phyloP scores from a whole-genome alignment of 2,329 filamentous ascomycete genomes.

The Aspergillus hortae region DNA sequence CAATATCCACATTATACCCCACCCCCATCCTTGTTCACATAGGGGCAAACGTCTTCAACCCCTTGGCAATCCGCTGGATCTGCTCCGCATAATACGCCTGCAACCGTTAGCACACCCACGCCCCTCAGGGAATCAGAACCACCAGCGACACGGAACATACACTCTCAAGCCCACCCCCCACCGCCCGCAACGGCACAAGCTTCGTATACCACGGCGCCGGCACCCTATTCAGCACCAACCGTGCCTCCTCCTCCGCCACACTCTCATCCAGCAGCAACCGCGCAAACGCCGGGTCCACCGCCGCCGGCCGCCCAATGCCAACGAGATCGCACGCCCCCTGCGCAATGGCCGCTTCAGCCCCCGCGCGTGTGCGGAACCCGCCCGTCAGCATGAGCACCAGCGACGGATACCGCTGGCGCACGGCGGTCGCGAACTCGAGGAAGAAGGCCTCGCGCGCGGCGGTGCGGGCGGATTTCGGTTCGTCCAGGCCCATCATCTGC shows the following conservation, averaged over 20 bases:
- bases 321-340: slow-evolving; percentile 49
- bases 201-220: slow-evolving; percentile 20
- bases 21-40: neutral
- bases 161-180: slow-evolving; percentile 29
- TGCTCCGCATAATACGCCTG: slow-evolving; percentile 25
- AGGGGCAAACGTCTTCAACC: slow-evolving; percentile 16
- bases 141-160: slow-evolving; percentile 17
- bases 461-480: slow-evolving; percentile 40
- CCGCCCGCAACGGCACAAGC: slow-evolving; percentile 21
- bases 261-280: slow-evolving; percentile 28
- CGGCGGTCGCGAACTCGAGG: slow-evolving; percentile 59
- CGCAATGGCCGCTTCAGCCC: slow-evolving; percentile 48
- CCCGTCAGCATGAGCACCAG: slow-evolving; percentile 58
- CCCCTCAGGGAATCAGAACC: neutral
- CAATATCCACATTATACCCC: neutral
- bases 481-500: slow-evolving; percentile 30
- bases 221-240: slow-evolving; percentile 21
- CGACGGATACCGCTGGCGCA: slow-evolving; percentile 44
- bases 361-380: slow-evolving; percentile 55
- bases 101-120: neutral
- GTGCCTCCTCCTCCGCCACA: slow-evolving; percentile 22
- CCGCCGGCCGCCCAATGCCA: slow-evolving; percentile 47
- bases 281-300: slow-evolving; percentile 43
- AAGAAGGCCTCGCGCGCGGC: slow-evolving; percentile 64
- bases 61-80: slow-evolving; percentile 25